Evolutionary conservation across 1,139 yeast species (phyloP).

Genomic region (Torulaspora pretoriensis): DNA sequence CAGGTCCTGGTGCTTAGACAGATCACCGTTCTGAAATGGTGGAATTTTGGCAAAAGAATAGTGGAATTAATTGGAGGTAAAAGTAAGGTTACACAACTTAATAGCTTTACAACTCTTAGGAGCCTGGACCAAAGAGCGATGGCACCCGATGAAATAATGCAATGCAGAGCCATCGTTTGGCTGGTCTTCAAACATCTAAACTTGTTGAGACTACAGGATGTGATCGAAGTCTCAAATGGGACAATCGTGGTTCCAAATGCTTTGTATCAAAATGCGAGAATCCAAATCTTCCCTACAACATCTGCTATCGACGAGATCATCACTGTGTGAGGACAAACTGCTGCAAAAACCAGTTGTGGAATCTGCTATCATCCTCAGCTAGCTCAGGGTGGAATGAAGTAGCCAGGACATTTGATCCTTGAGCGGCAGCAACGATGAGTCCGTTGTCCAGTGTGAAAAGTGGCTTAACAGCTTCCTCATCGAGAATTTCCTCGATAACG

Average conservation of each 20-base stretch:
- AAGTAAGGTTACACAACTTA: neutral
- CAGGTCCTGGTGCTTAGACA: conserved; percentile 19
- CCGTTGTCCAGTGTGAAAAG: conserved; percentile 40
- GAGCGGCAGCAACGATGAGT: conserved; percentile 67
- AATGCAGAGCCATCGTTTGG: conserved; percentile 18
- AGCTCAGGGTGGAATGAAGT: conserved; percentile 84
- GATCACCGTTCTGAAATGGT: conserved; percentile 25
- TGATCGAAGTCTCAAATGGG: conserved; percentile 13
- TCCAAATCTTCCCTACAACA: conserved; percentile 11
- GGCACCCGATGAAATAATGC: conserved; percentile 9
- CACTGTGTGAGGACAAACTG: conserved; percentile 43
- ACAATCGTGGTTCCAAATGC: conserved; percentile 23
- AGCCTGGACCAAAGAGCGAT: conserved; percentile 4
- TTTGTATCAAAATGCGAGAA: conserved; percentile 20
- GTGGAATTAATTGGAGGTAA: conserved; percentile 1
- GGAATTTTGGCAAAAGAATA: conserved; percentile 19
- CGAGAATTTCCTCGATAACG: conserved; percentile 47
- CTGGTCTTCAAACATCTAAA: conserved; percentile 17
- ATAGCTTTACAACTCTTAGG: conserved; percentile 2
- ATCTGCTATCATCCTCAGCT: conserved; percentile 48
- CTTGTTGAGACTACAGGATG: conserved; percentile 18
- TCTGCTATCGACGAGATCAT: conserved; percentile 8
- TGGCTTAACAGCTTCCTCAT: conserved; percentile 41
- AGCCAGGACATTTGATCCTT: conserved; percentile 57
- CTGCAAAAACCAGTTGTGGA: conserved; percentile 70